Conservation (phyloP, 1,284 basidiomycete species). For the Pseudozyma hubeiensis region DNA sequence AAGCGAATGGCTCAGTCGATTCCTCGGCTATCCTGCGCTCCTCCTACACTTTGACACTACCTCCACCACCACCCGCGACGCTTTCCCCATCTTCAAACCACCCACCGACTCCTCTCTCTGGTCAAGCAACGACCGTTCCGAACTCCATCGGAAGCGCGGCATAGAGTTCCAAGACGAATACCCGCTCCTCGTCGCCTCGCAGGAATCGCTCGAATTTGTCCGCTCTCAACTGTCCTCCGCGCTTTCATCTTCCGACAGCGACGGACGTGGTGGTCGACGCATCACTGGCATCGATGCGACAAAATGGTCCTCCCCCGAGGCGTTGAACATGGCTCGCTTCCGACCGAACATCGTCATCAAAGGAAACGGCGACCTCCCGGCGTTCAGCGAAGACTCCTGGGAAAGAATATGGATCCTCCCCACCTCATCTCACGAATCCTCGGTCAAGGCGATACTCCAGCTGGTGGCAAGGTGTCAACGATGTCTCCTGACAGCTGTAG, state of each 20-base stretch:
- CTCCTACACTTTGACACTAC: constrained; percentile 56
- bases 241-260: not conserved
- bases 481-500: constrained; percentile 56
- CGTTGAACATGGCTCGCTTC: constrained; percentile 47
- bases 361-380: not conserved
- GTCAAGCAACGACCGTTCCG: constrained; percentile 3
- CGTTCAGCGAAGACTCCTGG: constrained; percentile 55
- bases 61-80: constrained; percentile 16
- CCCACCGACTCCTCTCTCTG: constrained; percentile 18
- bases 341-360: constrained; percentile 54
- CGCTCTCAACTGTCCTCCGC: constrained; percentile 36
- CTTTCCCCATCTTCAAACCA: constrained; percentile 58
- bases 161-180: constrained; percentile 63
- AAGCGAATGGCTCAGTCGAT: constrained; percentile 53
- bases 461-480: constrained; percentile 56
- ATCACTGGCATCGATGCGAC: constrained; percentile 17
- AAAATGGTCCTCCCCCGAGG: constrained; percentile 10
- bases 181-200: constrained; percentile 52
- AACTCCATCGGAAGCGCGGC: constrained; percentile 34
- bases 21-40: constrained; percentile 52
- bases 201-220: constrained; percentile 38
- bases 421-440: not conserved
- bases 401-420: constrained; percentile 49
- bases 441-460: constrained; percentile 35
- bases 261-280: constrained; percentile 22